phyloP scores from a whole-genome alignment of 148 eudicot genomes.

The Gaultheria prostrata region DNA sequence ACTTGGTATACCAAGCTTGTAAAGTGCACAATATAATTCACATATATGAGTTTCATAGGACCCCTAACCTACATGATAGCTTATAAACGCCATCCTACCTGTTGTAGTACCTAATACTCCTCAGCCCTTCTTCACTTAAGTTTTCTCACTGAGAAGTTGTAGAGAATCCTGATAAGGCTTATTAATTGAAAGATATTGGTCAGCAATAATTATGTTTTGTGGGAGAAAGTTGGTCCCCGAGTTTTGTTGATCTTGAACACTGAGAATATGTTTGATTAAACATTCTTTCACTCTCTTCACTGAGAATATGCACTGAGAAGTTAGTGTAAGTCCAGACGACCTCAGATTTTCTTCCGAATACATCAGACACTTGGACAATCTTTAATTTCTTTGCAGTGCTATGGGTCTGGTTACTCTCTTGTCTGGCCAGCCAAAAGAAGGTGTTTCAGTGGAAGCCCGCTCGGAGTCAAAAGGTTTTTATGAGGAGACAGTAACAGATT shows the following conservation, averaged over 20 bases:
- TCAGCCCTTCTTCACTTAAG: neutral
- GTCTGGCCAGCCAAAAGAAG: conserved; percentile 90
- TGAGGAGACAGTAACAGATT: conserved; percentile 89
- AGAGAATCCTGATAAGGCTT: neutral
- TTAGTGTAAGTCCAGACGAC: neutral
- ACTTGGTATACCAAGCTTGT: neutral
- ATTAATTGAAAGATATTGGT: neutral
- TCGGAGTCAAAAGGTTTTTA: conserved; percentile 82
- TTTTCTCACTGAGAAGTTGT: neutral
- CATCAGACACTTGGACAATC: conserved; percentile 10
- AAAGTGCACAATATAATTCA: neutral
- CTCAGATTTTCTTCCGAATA: neutral
- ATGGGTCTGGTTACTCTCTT: conserved; percentile 79
- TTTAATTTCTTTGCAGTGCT: conserved; percentile 51
- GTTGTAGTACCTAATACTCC: neutral
- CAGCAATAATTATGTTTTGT: neutral
- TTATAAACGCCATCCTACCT: neutral
- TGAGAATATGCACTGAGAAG: neutral
- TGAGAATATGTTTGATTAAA: neutral
- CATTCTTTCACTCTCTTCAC: neutral
- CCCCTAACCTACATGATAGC: neutral
- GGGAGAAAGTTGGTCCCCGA: neutral
- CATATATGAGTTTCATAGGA: neutral
- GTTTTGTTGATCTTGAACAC: neutral
- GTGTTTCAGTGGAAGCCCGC: conserved; percentile 82